Evolutionary conservation across 2,329 filamentous ascomycete species (phyloP).

Genomic region (Epichloe hybrida): DNA sequence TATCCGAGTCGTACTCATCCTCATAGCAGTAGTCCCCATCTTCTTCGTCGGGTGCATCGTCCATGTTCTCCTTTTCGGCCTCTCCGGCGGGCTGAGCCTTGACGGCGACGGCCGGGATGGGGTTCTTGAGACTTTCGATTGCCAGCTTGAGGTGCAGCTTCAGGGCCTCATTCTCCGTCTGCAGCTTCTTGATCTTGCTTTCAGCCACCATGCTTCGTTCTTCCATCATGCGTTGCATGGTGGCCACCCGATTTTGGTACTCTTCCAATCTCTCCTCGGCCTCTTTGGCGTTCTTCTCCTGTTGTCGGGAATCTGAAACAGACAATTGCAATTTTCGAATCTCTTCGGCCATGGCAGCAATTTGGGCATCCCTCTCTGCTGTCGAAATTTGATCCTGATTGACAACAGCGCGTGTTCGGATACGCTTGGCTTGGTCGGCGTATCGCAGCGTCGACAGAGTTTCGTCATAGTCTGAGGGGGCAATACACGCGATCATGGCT

Average conservation of each 20-base stretch:
- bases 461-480: conserved; percentile 91
- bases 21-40: conserved; percentile 49
- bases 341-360: conserved; percentile 86
- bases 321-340: conserved; percentile 76
- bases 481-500: conserved; percentile 97
- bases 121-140: conserved; percentile 76
- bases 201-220: conserved; percentile 82
- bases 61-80: conserved; percentile 17
- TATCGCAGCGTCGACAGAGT: conserved; percentile 92
- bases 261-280: conserved; percentile 81
- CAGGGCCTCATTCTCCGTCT: conserved; percentile 81
- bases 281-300: conserved; percentile 63
- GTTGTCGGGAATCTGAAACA: conserved; percentile 48
- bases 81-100: conserved; percentile 13
- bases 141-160: conserved; percentile 79
- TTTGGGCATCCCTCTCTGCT: conserved; percentile 92
- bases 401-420: conserved; percentile 84
- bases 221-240: conserved; percentile 93
- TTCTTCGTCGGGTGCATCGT: conserved; percentile 22
- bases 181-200: conserved; percentile 81
- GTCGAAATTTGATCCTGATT: conserved; percentile 92
- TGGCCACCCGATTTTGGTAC: conserved; percentile 79
- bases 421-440: conserved; percentile 93
- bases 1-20: conserved; percentile 36
- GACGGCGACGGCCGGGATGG: conserved; percentile 53